Evolutionary conservation across 345 rosid genomes (phyloP).

Genomic region (Lepidium aucheri): DNA sequence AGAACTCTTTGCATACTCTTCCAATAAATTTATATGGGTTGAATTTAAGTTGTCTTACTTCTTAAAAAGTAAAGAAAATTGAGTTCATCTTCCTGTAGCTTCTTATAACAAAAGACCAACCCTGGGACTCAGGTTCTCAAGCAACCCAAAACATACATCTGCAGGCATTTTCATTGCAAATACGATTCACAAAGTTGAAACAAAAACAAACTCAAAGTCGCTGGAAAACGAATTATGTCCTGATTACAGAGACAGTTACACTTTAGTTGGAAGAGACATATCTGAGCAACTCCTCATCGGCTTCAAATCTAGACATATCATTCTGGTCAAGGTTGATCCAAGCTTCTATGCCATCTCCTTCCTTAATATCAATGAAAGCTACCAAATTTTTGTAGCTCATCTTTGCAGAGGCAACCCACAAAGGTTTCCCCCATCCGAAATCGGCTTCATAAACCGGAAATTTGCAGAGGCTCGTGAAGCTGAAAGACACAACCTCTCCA

Average conservation of each 20-base stretch:
- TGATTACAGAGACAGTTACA: constrained; percentile 1
- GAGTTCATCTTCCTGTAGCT: background rate
- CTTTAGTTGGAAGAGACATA: constrained; percentile 10
- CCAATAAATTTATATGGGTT: no score
- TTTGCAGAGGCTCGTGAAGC: constrained; percentile 15
- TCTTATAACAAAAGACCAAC: background rate
- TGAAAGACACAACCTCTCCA: constrained; percentile 22
- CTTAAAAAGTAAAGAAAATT: background rate
- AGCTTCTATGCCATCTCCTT: constrained; percentile 19
- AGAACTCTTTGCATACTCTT: background rate
- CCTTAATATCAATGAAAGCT: constrained; percentile 7
- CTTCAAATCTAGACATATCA: constrained; percentile 14
- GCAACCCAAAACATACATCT: background rate
- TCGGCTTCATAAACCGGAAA: constrained; percentile 16
- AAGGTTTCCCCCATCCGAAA: constrained; percentile 22
- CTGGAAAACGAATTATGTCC: background rate
- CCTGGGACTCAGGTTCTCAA: background rate
- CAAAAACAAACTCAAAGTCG: background rate
- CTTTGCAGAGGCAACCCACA: constrained; percentile 15
- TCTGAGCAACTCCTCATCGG: constrained; percentile 7
- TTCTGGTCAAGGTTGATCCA: constrained; percentile 15
- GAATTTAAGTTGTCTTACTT: background rate
- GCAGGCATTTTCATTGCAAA: background rate
- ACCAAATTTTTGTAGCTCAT: constrained; percentile 11
- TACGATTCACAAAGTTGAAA: background rate